Conservation (phyloP, 257 asterid genomes). For the Cinchona pubescens region DNA sequence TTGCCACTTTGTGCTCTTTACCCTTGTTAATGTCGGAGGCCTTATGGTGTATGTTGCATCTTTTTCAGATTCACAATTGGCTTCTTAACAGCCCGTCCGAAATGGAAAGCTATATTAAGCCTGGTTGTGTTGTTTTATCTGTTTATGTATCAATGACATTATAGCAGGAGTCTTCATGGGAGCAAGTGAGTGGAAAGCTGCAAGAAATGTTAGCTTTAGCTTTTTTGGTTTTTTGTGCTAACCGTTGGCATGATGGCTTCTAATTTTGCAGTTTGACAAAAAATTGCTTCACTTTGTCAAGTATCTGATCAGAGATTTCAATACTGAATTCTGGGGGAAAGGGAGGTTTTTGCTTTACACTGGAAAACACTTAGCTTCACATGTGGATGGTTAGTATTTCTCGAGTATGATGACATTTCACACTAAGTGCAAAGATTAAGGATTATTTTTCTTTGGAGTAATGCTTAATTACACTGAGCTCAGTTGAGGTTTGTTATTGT, state of each 20-base stretch:
- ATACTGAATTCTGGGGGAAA: constrained; percentile 66
- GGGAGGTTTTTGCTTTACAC: constrained; percentile 67
- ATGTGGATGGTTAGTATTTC: constrained; percentile 47
- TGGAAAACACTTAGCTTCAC: constrained; percentile 60
- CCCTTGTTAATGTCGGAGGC: constrained; percentile 8
- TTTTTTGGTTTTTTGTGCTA: constrained; percentile 11
- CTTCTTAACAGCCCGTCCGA: constrained; percentile 84
- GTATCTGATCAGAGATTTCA: constrained; percentile 44
- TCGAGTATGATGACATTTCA: not conserved
- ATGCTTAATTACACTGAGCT: not conserved
- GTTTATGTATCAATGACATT: constrained; percentile 75
- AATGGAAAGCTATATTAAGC: constrained; percentile 93
- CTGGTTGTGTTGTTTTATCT: constrained; percentile 82
- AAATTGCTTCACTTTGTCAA: constrained; percentile 53
- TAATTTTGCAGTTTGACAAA: constrained; percentile 58
- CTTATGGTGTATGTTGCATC: constrained; percentile 3
- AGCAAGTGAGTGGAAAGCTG: constrained; percentile 57
- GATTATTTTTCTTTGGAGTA: not conserved
- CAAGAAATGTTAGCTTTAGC: not conserved
- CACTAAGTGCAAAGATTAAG: not conserved
- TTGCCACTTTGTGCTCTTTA: constrained; percentile 3
- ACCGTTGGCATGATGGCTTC: constrained; percentile 14
- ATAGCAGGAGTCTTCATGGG: constrained; percentile 68
- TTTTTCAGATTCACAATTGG: constrained; percentile 74
- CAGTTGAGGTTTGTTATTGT: not conserved